Evolutionary conservation across 1,284 basidiomycete genomes (phyloP).

Genomic region (Cryptococcus hybrid): DNA sequence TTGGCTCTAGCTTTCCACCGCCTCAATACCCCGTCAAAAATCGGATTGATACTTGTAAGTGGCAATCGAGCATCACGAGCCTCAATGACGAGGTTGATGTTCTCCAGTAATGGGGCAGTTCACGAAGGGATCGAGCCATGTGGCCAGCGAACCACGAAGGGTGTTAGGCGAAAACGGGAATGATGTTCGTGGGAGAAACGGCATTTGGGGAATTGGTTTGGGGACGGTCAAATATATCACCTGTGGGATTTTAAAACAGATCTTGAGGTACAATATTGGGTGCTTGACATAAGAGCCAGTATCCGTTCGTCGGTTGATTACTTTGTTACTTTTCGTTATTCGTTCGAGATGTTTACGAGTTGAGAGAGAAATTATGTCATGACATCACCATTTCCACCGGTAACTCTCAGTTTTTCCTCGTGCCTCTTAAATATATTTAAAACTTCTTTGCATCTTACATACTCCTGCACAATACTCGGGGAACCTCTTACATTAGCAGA

Average conservation of each 20-base stretch:
- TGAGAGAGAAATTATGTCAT: constrained; percentile 4
- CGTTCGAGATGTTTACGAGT: no score
- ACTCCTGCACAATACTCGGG: background rate
- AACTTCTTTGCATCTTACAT: no score
- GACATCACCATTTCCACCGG: constrained; percentile 7
- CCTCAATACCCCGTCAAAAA: constrained; percentile 64
- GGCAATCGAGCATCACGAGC: constrained; percentile 90
- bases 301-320: no score
- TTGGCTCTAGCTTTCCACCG: constrained; percentile 49
- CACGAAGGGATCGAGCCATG: constrained; percentile 84
- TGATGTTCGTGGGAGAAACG: constrained; percentile 40
- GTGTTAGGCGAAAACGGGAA: constrained; percentile 55
- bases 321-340: no score
- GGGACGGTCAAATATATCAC: background rate
- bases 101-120: constrained; percentile 73
- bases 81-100: constrained; percentile 90
- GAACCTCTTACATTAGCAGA: background rate
- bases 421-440: no score
- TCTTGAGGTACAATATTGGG: background rate
- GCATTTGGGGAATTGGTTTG: constrained; percentile 14
- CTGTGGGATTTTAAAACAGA: background rate
- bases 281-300: background rate
- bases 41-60: constrained; percentile 87
- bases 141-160: constrained; percentile 97
- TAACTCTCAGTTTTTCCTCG: background rate